phyloP scores from a whole-genome alignment of 1,284 basidiomycete genomes.

The Moesziomyces antarcticus region DNA sequence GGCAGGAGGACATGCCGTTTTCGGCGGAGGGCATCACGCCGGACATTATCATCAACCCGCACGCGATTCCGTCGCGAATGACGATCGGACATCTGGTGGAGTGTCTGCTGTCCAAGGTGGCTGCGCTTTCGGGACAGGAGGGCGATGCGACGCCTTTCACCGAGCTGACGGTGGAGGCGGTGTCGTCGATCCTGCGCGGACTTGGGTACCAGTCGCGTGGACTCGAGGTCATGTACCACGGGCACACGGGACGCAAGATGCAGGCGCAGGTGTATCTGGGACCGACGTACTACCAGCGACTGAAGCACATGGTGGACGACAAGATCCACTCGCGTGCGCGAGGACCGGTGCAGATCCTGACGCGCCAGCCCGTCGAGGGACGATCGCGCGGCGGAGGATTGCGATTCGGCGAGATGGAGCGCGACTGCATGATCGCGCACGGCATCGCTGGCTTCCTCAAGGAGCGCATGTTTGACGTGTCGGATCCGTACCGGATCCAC shows the following conservation, averaged over 20 bases:
- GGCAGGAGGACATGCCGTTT: constrained; percentile 99
- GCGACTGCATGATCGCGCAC: constrained; percentile 99
- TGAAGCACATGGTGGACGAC: constrained; percentile 99
- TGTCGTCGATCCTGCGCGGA: constrained; percentile 59
- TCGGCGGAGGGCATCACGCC: constrained; percentile 94
- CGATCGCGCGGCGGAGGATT: constrained; percentile 97
- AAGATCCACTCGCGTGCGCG: constrained; percentile 98
- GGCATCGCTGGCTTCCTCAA: constrained; percentile 94
- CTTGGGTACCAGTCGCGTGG: constrained; percentile 80
- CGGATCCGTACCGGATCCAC: constrained; percentile 65
- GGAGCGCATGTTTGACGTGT: constrained; percentile 67
- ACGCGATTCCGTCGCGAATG: constrained; percentile 99
- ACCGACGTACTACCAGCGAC: constrained; percentile 97
- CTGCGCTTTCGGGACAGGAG: constrained; percentile 93
- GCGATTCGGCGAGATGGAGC: constrained; percentile 99
- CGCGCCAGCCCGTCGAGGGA: constrained; percentile 98
- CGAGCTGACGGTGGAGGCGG: constrained; percentile 92
- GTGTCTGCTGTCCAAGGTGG: constrained; percentile 94
- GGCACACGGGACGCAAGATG: constrained; percentile 94
- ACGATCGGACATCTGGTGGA: constrained; percentile 99
- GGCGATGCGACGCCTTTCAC: constrained; percentile 99
- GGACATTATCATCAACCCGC: constrained; percentile 98
- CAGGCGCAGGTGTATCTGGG: constrained; percentile 98
- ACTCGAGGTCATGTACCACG: constrained; percentile 98
- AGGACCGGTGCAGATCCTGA: constrained; percentile 97